phyloP scores from a whole-genome alignment of 1,139 yeast species.

The Sugiyamaella castrensis region DNA sequence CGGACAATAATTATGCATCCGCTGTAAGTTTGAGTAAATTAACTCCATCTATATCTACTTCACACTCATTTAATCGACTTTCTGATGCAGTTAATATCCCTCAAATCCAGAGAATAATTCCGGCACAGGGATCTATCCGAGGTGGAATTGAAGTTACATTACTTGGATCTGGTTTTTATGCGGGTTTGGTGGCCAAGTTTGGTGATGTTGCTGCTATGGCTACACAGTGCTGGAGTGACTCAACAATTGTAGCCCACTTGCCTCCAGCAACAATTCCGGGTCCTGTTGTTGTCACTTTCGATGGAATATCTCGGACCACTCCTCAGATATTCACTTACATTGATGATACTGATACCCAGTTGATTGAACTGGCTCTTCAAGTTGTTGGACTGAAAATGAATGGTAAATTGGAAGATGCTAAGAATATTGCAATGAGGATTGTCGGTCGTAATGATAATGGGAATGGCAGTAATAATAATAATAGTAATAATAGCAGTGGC shows the following conservation, averaged over 20 bases:
- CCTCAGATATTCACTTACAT: conserved; percentile 77
- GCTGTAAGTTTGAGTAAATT: conserved; percentile 8
- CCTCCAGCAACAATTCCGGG: conserved; percentile 91
- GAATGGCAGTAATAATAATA: conserved; percentile 10
- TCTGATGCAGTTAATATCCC: conserved; percentile 16
- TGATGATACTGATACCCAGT: conserved; percentile 89
- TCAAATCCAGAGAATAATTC: conserved; percentile 73
- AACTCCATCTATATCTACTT: conserved; percentile 5
- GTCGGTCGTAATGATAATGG: conserved; percentile 39
- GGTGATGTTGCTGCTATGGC: conserved; percentile 81
- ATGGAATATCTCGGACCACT: conserved; percentile 36
- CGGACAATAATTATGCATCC: conserved; percentile 19
- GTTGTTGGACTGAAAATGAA: conserved; percentile 94
- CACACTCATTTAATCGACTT: conserved; percentile 7
- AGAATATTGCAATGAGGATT: conserved; percentile 81
- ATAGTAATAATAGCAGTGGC: conserved; percentile 5
- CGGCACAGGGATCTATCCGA: conserved; percentile 89
- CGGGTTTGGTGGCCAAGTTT: conserved; percentile 78
- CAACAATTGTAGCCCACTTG: conserved; percentile 86
- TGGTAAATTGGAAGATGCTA: conserved; percentile 89
- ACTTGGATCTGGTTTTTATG: conserved; percentile 79
- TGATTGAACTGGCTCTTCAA: conserved; percentile 88
- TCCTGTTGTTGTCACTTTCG: conserved; percentile 83
- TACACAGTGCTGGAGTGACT: conserved; percentile 94
- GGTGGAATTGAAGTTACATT: conserved; percentile 95